Evolutionary conservation across 164 flowering plant species (phyloP).

Genomic region (Magnolia changhungtana): DNA sequence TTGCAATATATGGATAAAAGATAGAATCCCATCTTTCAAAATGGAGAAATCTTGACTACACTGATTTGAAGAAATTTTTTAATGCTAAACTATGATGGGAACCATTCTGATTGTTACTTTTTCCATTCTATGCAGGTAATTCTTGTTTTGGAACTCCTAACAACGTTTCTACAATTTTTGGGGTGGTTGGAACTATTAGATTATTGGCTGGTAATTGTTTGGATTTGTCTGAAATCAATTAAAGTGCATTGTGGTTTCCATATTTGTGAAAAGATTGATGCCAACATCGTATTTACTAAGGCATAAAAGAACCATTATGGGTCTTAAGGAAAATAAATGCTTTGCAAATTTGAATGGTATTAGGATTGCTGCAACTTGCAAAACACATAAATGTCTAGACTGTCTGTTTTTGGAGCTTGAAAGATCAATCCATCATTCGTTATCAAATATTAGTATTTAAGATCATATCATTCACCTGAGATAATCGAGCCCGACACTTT

Average conservation of each 20-base stretch:
- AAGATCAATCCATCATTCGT: background rate
- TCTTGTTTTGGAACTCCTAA: constrained; percentile 32
- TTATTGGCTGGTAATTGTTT: constrained; percentile 60
- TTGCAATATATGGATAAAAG: background rate
- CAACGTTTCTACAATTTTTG: constrained; percentile 55
- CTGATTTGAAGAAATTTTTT: background rate
- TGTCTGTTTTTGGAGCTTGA: background rate
- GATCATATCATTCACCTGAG: background rate
- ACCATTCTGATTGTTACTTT: background rate
- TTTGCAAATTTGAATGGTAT: background rate
- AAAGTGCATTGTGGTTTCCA: background rate
- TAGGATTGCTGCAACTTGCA: background rate
- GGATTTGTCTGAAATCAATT: background rate
- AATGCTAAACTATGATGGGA: background rate
- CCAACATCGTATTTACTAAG: background rate
- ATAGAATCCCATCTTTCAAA: background rate
- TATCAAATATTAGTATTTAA: too few relatives aligned
- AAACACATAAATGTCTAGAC: background rate
- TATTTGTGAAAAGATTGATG: background rate
- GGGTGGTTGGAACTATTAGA: constrained; percentile 78
- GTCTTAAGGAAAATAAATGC: background rate
- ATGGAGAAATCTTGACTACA: background rate
- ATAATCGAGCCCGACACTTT: background rate
- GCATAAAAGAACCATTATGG: background rate
- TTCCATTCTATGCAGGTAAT: constrained; percentile 38